Evolutionary conservation across 192 early-diverging fungal species (phyloP).

Genomic region (Coemansia sp.): DNA sequence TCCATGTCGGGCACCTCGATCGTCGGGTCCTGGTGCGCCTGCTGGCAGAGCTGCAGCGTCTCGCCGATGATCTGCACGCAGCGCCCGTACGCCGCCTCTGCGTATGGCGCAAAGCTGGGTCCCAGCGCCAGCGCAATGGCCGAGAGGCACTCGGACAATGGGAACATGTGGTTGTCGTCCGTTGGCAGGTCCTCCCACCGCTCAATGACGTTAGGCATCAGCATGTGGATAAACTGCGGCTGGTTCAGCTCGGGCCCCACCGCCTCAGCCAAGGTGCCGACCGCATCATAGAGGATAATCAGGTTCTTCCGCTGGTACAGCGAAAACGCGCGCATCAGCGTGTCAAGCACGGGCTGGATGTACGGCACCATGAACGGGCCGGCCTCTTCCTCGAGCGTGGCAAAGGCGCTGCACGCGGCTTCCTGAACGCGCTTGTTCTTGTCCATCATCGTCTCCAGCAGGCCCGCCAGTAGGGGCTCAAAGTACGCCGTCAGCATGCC

Average conservation of each 20-base stretch:
- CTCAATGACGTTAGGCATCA: slow-evolving; percentile 87
- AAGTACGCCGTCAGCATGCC: slow-evolving; percentile 74
- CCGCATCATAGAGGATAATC: slow-evolving; percentile 94
- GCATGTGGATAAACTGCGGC: slow-evolving; percentile 76
- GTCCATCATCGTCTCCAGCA: slow-evolving; percentile 82
- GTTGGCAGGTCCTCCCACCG: slow-evolving; percentile 85
- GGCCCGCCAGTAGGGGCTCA: slow-evolving; percentile 79
- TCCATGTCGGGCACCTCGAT: slow-evolving; percentile 83
- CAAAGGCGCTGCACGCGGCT: slow-evolving; percentile 95
- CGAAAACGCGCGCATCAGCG: slow-evolving; percentile 78
- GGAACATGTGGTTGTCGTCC: slow-evolving; percentile 92
- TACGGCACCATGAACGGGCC: slow-evolving; percentile 81
- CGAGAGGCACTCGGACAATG: slow-evolving; percentile 90
- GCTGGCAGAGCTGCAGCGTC: slow-evolving; percentile 73
- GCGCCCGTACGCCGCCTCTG: slow-evolving; percentile 83
- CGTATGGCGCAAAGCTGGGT: slow-evolving; percentile 83
- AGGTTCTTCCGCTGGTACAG: slow-evolving; percentile 97
- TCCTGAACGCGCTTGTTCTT: slow-evolving; percentile 99
- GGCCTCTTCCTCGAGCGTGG: slow-evolving; percentile 95
- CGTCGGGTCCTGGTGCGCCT: slow-evolving; percentile 57
- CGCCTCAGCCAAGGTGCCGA: slow-evolving; percentile 96
- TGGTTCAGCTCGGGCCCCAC: slow-evolving; percentile 84
- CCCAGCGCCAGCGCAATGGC: slow-evolving; percentile 88
- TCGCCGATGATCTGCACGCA: slow-evolving; percentile 87
- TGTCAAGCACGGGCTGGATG: slow-evolving; percentile 84